These are phyloP conservation scores for Pyrenula massariospora DNA, from an alignment of 495 filamentous ascomycete genomes.

Conservation along the genomic window DNA sequence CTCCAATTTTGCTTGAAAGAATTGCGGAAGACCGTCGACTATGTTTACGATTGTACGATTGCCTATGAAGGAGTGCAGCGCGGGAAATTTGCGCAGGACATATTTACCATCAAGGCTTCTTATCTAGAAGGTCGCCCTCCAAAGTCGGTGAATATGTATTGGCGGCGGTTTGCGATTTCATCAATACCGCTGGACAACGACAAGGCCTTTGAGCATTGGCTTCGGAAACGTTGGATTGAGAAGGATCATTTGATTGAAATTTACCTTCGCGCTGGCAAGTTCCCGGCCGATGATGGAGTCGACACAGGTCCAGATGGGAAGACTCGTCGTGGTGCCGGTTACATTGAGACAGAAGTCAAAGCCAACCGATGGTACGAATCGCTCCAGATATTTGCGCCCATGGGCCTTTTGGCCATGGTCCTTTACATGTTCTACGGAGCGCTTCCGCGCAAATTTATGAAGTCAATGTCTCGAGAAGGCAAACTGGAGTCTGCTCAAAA, in stretches of 20 bases:
- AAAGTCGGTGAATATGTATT: slow-evolving; percentile 78
- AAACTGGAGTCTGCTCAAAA: slow-evolving; percentile 1
- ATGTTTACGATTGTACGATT: slow-evolving; percentile 77
- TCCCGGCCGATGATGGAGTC: slow-evolving; percentile 42
- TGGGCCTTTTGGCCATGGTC: slow-evolving; percentile 14
- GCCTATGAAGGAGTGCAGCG: slow-evolving; percentile 73
- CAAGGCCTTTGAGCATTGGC: slow-evolving; percentile 60
- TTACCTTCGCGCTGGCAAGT: slow-evolving; percentile 55
- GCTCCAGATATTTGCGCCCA: slow-evolving; percentile 31
- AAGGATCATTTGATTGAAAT: slow-evolving; percentile 67
- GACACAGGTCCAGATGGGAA: slow-evolving; percentile 8
- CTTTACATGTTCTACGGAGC: slow-evolving; percentile 17
- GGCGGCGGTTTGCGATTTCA: slow-evolving; percentile 56
- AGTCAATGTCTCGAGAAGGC: background rate
- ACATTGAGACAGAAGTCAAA: slow-evolving; percentile 36
- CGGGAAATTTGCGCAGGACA: slow-evolving; percentile 61
- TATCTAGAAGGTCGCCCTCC: slow-evolving; percentile 70
- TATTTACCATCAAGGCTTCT: slow-evolving; percentile 59
- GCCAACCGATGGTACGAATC: slow-evolving; percentile 36
- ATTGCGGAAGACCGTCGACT: slow-evolving; percentile 58
- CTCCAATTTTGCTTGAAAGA: slow-evolving; percentile 65
- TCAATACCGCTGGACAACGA: slow-evolving; percentile 55
- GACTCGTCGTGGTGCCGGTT: slow-evolving; percentile 8
- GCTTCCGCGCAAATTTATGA: slow-evolving; percentile 9
- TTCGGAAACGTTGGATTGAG: slow-evolving; percentile 64